Conservation (phyloP, 2,329 filamentous ascomycete species). For the Aspergillus sp. region DNA sequence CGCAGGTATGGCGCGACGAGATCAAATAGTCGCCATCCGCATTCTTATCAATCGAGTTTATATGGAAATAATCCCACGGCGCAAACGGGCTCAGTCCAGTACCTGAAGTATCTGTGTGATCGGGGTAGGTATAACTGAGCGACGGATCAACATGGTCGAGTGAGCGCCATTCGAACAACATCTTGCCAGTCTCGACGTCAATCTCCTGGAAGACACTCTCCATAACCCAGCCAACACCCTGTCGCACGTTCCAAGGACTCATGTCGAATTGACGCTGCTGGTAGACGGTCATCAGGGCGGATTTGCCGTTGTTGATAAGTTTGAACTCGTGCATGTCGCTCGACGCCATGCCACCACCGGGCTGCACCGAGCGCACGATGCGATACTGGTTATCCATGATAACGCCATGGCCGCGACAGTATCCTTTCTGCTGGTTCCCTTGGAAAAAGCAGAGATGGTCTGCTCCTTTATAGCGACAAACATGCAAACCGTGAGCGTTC, state of each 20-base stretch:
- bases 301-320: constrained; percentile 39
- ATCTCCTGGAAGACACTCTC: constrained; percentile 50
- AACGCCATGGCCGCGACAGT: constrained; percentile 46
- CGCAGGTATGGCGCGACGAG: constrained; percentile 35
- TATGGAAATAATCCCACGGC: constrained; percentile 42
- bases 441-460: constrained; percentile 50
- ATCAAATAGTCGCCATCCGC: constrained; percentile 35
- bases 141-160: constrained; percentile 45
- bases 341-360: constrained; percentile 34
- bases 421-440: constrained; percentile 46
- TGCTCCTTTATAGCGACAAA: constrained; percentile 43
- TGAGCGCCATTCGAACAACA: constrained; percentile 46
- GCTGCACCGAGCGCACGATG: constrained; percentile 42
- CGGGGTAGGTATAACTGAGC: constrained; percentile 41
- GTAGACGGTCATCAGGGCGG: constrained; percentile 36
- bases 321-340: constrained; percentile 50
- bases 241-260: constrained; percentile 36
- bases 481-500: constrained; percentile 43
- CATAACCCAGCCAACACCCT: constrained; percentile 46
- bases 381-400: constrained; percentile 48
- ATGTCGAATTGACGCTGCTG: constrained; percentile 43
- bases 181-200: constrained; percentile 42
- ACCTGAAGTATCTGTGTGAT: constrained; percentile 41
- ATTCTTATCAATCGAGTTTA: constrained; percentile 40
- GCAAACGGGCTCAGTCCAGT: constrained; percentile 40